A percentile compares a stretch with the other conserved stretches of the same genome.
Conservation (phyloP, 164 flowering plant genomes). For the Vitis amurensis region DNA sequence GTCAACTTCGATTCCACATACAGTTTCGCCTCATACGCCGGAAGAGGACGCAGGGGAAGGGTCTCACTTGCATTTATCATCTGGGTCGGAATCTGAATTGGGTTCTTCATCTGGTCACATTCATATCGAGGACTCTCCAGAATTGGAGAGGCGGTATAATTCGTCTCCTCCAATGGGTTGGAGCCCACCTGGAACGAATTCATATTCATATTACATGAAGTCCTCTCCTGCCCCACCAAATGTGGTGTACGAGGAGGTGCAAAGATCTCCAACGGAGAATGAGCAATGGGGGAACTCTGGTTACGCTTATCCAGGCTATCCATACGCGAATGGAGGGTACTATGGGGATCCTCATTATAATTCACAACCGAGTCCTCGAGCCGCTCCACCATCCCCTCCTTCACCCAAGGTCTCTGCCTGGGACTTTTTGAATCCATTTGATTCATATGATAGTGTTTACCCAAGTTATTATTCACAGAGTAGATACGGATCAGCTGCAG, state of each 20-base stretch:
- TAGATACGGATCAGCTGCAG: slow-evolving; percentile 42
- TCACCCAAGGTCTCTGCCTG: slow-evolving; percentile 70
- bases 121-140: slow-evolving; percentile 24
- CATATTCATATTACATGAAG: slow-evolving; percentile 57
- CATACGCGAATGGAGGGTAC: slow-evolving; percentile 37
- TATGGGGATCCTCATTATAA: slow-evolving; percentile 35
- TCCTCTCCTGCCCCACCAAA: slow-evolving; percentile 49
- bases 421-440: slow-evolving; percentile 83
- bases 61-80: slow-evolving; percentile 53
- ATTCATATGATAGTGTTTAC: slow-evolving; percentile 35
- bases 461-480: slow-evolving; percentile 25
- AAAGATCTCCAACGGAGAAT: slow-evolving; percentile 11
- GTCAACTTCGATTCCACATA: slow-evolving; percentile 45
- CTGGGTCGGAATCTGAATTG: slow-evolving; percentile 33
- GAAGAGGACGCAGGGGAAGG: slow-evolving; percentile 25
- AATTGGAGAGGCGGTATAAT: slow-evolving; percentile 5
- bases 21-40: slow-evolving; percentile 17
- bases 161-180: slow-evolving; percentile 2
- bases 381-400: slow-evolving; percentile 59
- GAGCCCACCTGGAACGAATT: slow-evolving; percentile 15
- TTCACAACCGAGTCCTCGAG: slow-evolving; percentile 21
- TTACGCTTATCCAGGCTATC: slow-evolving; percentile 30
- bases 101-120: slow-evolving; percentile 36
- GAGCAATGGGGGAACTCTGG: slow-evolving; percentile 30
- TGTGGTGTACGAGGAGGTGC: slow-evolving; percentile 54